Evolutionary conservation across 495 filamentous ascomycete genomes (phyloP).

Genomic region (Physcia stellaris): DNA sequence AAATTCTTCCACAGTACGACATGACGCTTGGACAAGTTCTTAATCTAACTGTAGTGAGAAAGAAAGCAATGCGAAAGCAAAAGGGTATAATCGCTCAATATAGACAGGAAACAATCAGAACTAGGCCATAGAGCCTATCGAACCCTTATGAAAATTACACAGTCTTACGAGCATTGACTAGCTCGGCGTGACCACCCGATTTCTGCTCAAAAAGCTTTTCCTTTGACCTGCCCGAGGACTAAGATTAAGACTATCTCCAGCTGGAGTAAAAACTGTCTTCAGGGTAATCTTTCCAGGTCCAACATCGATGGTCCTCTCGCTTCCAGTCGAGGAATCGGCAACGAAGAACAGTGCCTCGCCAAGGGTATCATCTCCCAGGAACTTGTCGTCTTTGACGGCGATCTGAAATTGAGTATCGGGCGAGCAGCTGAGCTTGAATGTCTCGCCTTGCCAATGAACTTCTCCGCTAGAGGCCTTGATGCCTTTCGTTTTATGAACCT

Average conservation of each 20-base stretch:
- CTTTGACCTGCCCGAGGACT: slow-evolving; percentile 38
- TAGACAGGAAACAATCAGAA: too few species aligned
- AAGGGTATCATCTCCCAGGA: slow-evolving; percentile 64
- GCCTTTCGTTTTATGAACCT: slow-evolving; percentile 74
- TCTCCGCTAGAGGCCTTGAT: slow-evolving; percentile 48
- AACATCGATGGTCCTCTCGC: slow-evolving; percentile 59
- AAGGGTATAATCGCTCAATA: too few species aligned
- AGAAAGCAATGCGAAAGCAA: too few species aligned
- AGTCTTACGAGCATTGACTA: too few species aligned
- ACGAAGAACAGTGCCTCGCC: slow-evolving; percentile 84
- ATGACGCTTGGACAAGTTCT: too few species aligned
- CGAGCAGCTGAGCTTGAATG: slow-evolving; percentile 59
- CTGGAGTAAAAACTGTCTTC: slow-evolving; percentile 45
- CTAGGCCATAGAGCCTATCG: too few species aligned
- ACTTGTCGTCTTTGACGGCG: slow-evolving; percentile 68
- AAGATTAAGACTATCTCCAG: slow-evolving; percentile 28
- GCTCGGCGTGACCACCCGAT: slow-evolving; percentile 7
- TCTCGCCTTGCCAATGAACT: slow-evolving; percentile 58
- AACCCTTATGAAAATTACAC: too few species aligned
- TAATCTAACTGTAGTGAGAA: too few species aligned
- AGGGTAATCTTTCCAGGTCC: slow-evolving; percentile 55
- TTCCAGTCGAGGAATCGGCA: slow-evolving; percentile 50
- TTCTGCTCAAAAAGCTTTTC: slow-evolving; percentile 40
- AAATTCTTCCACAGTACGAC: too few species aligned
- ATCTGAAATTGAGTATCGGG: slow-evolving; percentile 80